Percentiles rank a stretch among this genome's conserved stretches.
phyloP scores from a whole-genome alignment of 768 basidiomycete genomes.

The Basidioascus undulatus region DNA sequence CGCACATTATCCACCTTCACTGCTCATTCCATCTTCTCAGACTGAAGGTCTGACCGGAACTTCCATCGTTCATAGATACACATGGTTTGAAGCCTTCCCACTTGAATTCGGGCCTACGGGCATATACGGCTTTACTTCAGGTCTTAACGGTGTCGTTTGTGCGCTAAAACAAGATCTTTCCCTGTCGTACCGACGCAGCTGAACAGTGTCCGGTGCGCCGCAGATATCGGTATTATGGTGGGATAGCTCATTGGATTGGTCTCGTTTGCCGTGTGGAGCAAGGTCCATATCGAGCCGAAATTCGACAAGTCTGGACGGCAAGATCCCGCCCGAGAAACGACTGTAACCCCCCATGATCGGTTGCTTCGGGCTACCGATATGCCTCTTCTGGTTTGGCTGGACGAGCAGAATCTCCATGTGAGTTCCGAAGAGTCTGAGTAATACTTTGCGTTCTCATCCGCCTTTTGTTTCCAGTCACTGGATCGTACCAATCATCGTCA shows the following conservation, averaged over 20 bases:
- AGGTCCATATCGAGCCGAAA: no score
- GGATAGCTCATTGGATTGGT: slow-evolving; percentile 5
- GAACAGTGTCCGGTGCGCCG: no score
- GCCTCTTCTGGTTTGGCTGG: slow-evolving; percentile 15
- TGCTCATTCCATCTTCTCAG: no score
- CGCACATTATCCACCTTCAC: background rate
- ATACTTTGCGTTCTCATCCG: no score
- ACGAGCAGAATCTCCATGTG: slow-evolving; percentile 1
- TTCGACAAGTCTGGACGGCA: no score
- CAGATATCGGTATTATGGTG: slow-evolving; percentile 10
- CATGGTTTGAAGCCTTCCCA: slow-evolving; percentile 14
- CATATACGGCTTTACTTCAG: slow-evolving; percentile 9
- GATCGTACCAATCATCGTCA: slow-evolving; percentile 13
- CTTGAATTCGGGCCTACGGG: slow-evolving; percentile 13
- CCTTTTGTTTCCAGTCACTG: no score
- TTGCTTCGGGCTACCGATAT: no score
- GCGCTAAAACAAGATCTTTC: no score
- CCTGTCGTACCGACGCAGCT: no score
- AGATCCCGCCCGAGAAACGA: background rate
- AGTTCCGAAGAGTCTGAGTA: no score
- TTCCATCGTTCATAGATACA: background rate
- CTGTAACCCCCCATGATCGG: slow-evolving; percentile 3
- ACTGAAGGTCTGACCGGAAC: no score
- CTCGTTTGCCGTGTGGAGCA: slow-evolving; percentile 3
- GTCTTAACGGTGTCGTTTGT: no score